phyloP scores from a whole-genome alignment of 345 rosid genomes.

The Rhodamnia rubescens region DNA sequence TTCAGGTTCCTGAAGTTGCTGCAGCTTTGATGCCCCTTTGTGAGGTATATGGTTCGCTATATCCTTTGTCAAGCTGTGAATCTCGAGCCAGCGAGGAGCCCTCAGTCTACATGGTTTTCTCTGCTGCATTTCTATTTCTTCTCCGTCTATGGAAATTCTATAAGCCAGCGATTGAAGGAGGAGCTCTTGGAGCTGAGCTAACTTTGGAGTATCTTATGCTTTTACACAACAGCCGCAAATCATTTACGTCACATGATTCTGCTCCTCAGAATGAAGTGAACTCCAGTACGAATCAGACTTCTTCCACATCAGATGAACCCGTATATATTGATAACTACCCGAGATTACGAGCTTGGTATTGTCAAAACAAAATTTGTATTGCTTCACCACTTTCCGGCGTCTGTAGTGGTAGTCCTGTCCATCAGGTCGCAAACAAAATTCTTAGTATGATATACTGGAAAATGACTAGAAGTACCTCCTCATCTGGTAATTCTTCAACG shows the following conservation, averaged over 20 bases:
- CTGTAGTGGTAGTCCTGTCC: conserved; percentile 37
- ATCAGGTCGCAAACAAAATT: conserved; percentile 45
- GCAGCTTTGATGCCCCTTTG: conserved; percentile 61
- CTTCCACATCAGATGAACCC: conserved; percentile 18
- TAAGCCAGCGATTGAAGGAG: conserved; percentile 39
- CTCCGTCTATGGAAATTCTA: conserved; percentile 71
- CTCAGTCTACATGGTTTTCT: conserved; percentile 46
- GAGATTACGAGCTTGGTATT: conserved; percentile 56
- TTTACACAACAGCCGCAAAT: conserved; percentile 31
- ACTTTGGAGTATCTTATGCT: conserved; percentile 48
- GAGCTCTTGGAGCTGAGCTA: conserved; percentile 30
- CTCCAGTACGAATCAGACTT: conserved; percentile 4
- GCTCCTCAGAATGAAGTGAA: conserved; percentile 11
- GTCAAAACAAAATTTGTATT: conserved; percentile 49
- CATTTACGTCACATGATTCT: conserved; percentile 8
- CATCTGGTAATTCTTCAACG: conserved; percentile 24
- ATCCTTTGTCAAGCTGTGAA: conserved; percentile 25
- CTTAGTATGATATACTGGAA: conserved; percentile 46
- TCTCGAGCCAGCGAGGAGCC: conserved; percentile 20
- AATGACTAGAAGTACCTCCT: conserved; percentile 21
- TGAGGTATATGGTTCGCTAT: conserved; percentile 50
- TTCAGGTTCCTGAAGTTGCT: conserved; percentile 63
- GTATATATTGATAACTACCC: conserved; percentile 41
- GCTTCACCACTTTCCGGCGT: conserved; percentile 49
- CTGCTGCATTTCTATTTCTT: conserved; percentile 59